These are phyloP conservation scores for Fusarium chlamydosporum DNA, from an alignment of 2,329 filamentous ascomycete species.

Conservation along the genomic window DNA sequence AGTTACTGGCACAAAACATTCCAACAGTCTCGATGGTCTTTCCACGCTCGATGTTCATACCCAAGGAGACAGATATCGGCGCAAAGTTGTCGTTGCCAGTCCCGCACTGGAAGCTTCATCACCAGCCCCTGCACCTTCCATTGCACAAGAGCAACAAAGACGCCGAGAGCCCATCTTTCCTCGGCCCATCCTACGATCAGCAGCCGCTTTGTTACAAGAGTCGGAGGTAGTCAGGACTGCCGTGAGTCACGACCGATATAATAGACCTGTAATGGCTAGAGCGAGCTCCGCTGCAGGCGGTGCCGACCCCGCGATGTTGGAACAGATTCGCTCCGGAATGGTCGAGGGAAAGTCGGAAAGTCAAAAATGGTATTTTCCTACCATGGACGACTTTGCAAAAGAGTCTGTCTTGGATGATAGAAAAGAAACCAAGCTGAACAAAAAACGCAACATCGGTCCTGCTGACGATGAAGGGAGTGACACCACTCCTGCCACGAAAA, in stretches of 20 bases:
- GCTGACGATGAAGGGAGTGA: constrained; percentile 7
- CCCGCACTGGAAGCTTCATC: constrained; percentile 45
- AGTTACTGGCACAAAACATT: background rate
- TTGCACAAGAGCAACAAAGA: constrained; percentile 56
- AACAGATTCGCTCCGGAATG: constrained; percentile 51
- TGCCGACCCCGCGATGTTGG: constrained; percentile 43
- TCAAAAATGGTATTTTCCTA: constrained; percentile 42
- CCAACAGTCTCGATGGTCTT: background rate
- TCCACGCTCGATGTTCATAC: constrained; percentile 4
- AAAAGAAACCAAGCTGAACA: background rate
- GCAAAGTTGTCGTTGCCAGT: constrained; percentile 55
- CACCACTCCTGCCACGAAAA: constrained; percentile 23
- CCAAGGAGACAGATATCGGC: constrained; percentile 35
- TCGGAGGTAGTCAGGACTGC: constrained; percentile 6
- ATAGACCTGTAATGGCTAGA: constrained; percentile 41
- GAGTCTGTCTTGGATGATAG: constrained; percentile 16
- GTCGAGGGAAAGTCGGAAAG: constrained; percentile 25
- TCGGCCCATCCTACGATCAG: constrained; percentile 56
- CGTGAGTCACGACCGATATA: constrained; percentile 46
- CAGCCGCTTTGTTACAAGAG: constrained; percentile 26
- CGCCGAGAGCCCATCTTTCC: constrained; percentile 52
- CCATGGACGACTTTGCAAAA: constrained; percentile 49
- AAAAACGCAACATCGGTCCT: constrained; percentile 1
- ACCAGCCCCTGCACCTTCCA: constrained; percentile 51
- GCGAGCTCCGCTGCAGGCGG: constrained; percentile 4